Base-by-base conservation (phyloP, 139 green algal species). In the Closterium sp. region DNA sequence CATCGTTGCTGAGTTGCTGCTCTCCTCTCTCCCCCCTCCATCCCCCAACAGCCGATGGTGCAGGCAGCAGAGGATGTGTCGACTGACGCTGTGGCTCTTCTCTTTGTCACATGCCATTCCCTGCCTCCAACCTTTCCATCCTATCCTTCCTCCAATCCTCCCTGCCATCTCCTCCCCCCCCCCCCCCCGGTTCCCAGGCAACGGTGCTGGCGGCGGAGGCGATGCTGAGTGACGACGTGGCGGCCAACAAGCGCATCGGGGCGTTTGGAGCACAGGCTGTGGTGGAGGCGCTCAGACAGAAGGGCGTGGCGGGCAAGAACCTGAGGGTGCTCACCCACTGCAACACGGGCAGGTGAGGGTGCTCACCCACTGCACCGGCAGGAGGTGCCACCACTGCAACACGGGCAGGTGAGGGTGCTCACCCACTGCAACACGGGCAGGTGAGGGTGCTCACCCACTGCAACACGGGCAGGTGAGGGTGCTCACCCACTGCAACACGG, bases 281-380 rank as follows among this genome's bases (percentile, higher is more conserved):
- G 87, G 88, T 97, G 35, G 91, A 90, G 8, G 90, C 90, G 10
- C 84, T 87, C 1, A 85, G 23, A 0, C 33, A 31, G 23, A 87
- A 91, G 85, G 35, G 19, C 33, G 55, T 76, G 23, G 55, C 23
- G 55, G 23, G 33, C 12, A 25, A 33, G 84, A 12, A 86, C 34
- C 31, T 99, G 55, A 92, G 94, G 4, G 96, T 99, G 38, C 95
- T 99, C 85, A 99, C 98, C 3, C 96, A 98, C 96, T 99, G 98
- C 96, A 99, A 99, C 96, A 99, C 98, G 0, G 98, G 98, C 89
- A 93, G 91, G 91, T 93, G 38, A 34, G 91, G 5, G 35, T 85
- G 28, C 28, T 76, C 55, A 76, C 55, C 55, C 55, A 76, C 16
- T 76, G 55, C 43, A 66, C 16, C 84, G 21, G 10, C 23, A 21